A percentile compares a stretch with the other conserved stretches of the same genome.
Evolutionary conservation across 1,284 basidiomycete genomes (phyloP).

Genomic region (Leccinum fallax): DNA sequence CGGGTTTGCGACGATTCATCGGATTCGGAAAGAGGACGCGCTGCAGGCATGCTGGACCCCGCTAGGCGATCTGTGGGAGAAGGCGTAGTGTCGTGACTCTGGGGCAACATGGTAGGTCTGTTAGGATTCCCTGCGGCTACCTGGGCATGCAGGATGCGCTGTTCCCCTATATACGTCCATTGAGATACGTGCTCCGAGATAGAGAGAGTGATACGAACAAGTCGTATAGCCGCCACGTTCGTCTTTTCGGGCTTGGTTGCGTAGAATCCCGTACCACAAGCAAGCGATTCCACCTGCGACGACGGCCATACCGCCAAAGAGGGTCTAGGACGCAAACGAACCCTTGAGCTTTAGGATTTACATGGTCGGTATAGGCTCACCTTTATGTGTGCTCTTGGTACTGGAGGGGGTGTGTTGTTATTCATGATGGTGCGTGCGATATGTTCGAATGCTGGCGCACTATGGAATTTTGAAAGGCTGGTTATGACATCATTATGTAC

Average conservation of each 20-base stretch:
- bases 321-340: constrained; percentile 13
- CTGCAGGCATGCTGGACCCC: background rate
- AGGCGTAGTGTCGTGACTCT: background rate
- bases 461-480: too few relatives aligned
- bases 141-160: constrained; percentile 27
- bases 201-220: constrained; percentile 14
- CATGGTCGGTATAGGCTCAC: constrained; percentile 3
- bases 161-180: constrained; percentile 20
- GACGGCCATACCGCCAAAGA: constrained; percentile 23
- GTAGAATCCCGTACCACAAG: constrained; percentile 24
- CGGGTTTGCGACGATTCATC: background rate
- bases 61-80: background rate
- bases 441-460: too few relatives aligned
- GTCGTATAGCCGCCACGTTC: constrained; percentile 12
- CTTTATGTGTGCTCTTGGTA: constrained; percentile 12
- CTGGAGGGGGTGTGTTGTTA: constrained; percentile 5
- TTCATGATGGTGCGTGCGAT: constrained; percentile 10
- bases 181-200: background rate
- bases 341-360: background rate
- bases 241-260: constrained; percentile 20
- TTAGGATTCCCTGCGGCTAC: constrained; percentile 15
- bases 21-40: background rate
- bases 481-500: too few relatives aligned
- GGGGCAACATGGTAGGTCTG: constrained; percentile 11
- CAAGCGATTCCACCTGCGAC: constrained; percentile 18